Evolutionary conservation across 2,329 filamentous ascomycete genomes (phyloP).

Genomic region (Biscogniauxia marginata): DNA sequence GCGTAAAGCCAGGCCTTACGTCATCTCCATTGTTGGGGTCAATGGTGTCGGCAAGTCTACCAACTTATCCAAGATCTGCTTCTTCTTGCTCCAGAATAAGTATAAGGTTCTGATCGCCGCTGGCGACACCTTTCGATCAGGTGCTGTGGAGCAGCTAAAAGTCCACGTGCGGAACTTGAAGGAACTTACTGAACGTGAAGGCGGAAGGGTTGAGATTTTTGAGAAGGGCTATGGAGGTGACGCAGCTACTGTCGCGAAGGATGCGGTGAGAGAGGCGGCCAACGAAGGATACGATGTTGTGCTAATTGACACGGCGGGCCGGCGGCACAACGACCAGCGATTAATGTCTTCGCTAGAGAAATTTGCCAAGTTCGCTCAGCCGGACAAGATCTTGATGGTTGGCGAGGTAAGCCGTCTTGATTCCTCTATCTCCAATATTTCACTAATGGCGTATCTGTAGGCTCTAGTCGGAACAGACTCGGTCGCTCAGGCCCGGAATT

Average conservation of each 20-base stretch:
- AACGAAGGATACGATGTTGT: conserved; percentile 85
- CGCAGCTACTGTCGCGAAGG: conserved; percentile 90
- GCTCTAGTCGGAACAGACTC: conserved; percentile 94
- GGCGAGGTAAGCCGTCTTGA: conserved; percentile 49
- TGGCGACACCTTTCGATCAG: conserved; percentile 94
- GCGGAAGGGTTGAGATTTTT: conserved; percentile 83
- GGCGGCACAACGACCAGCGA: conserved; percentile 90
- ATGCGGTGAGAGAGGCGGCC: conserved; percentile 80
- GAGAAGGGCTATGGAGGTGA: conserved; percentile 98
- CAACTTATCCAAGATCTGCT: conserved; percentile 96
- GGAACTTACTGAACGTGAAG: conserved; percentile 82
- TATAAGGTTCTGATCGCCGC: conserved; percentile 93
- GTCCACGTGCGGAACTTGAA: conserved; percentile 93
- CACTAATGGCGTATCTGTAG: conserved; percentile 33
- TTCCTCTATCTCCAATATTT: conserved; percentile 1
- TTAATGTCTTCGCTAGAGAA: conserved; percentile 97
- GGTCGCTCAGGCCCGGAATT: conserved; percentile 93
- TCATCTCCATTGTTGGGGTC: conserved; percentile 96
- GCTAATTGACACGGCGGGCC: conserved; percentile 92
- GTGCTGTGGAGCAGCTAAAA: conserved; percentile 93
- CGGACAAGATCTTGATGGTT: conserved; percentile 99
- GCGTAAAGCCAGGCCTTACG: conserved; percentile 74
- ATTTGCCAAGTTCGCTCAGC: conserved; percentile 92
- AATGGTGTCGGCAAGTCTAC: conserved; percentile 99
- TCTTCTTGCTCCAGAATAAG: conserved; percentile 95